These are phyloP conservation scores for Plasmodium ovale DNA, from an alignment of 169 alveolate genomes.

Conservation along the genomic window DNA sequence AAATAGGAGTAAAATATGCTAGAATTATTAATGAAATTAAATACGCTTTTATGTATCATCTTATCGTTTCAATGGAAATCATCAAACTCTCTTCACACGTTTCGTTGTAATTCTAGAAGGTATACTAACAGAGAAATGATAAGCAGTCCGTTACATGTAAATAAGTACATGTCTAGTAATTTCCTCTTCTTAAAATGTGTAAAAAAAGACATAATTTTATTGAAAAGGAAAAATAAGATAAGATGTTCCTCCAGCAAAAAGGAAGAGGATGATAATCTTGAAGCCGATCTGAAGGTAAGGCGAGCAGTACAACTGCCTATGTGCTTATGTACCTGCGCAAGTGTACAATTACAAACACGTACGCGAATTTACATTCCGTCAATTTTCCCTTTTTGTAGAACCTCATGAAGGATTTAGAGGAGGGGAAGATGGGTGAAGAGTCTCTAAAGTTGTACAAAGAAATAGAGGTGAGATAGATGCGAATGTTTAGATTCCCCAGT, in stretches of 20 bases:
- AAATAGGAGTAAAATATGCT: slow-evolving; percentile 13
- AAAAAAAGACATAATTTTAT: neutral
- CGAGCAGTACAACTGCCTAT: too few species aligned
- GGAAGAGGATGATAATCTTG: slow-evolving; percentile 22
- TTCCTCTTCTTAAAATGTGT: neutral
- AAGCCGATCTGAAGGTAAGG: too few species aligned
- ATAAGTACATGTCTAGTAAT: neutral
- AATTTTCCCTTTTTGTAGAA: slow-evolving; percentile 10
- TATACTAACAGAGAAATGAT: slow-evolving; percentile 11
- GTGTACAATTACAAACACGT: neutral
- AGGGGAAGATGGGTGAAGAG: slow-evolving; percentile 50
- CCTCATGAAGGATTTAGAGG: slow-evolving; percentile 55
- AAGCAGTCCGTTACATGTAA: neutral
- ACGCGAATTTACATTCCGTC: too few species aligned
- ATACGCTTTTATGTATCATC: neutral
- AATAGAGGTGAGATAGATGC: slow-evolving; percentile 20
- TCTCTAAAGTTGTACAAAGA: slow-evolving; percentile 35
- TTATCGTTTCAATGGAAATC: slow-evolving; percentile 8
- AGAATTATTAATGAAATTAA: slow-evolving; percentile 19
- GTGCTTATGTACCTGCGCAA: neutral
- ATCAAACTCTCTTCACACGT: neutral
- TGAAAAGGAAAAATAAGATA: slow-evolving; percentile 18
- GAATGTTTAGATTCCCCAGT: too few species aligned
- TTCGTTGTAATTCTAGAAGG: neutral
- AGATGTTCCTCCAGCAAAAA: neutral